Conservation (phyloP, 2,329 filamentous ascomycete genomes). For the Chalara sp. region DNA sequence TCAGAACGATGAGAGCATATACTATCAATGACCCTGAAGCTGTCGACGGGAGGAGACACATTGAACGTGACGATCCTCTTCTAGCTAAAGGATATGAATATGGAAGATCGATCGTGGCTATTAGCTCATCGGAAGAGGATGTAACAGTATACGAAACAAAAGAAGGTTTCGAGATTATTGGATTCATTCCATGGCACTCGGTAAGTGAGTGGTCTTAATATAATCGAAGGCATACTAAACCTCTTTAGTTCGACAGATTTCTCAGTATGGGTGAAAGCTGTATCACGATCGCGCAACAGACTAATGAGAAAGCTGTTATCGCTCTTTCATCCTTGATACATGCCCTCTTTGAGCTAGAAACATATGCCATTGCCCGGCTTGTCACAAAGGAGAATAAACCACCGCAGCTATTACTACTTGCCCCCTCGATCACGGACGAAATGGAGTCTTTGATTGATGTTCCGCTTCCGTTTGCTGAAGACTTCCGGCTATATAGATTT, state of each 20-base stretch:
- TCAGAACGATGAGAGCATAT: slow-evolving; percentile 76
- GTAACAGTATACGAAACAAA: slow-evolving; percentile 80
- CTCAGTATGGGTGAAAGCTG: slow-evolving; percentile 77
- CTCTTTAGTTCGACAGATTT: slow-evolving; percentile 66
- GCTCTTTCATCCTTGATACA: slow-evolving; percentile 86
- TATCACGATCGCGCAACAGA: slow-evolving; percentile 68
- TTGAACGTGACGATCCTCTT: slow-evolving; percentile 60
- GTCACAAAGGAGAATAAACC: slow-evolving; percentile 79
- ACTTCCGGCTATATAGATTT: slow-evolving; percentile 84
- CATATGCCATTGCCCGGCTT: slow-evolving; percentile 78
- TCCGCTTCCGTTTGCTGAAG: slow-evolving; percentile 87
- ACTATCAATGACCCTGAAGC: slow-evolving; percentile 68
- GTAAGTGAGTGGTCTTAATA: slow-evolving; percentile 34
- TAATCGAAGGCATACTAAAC: slow-evolving; percentile 4
- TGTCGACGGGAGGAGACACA: slow-evolving; percentile 73
- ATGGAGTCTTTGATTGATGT: slow-evolving; percentile 85
- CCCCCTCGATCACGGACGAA: slow-evolving; percentile 70
- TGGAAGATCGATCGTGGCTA: slow-evolving; percentile 83
- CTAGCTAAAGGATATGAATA: slow-evolving; percentile 94
- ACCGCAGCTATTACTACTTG: slow-evolving; percentile 70
- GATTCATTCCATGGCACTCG: slow-evolving; percentile 70
- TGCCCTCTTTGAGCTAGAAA: slow-evolving; percentile 76
- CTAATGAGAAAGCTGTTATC: slow-evolving; percentile 74
- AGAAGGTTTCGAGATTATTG: slow-evolving; percentile 73
- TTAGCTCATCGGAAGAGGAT: slow-evolving; percentile 78